A percentile compares a stretch with the other conserved stretches of the same genome.
phyloP scores from a whole-genome alignment of 2,329 filamentous ascomycete species.

The Verticillium isaacii region DNA sequence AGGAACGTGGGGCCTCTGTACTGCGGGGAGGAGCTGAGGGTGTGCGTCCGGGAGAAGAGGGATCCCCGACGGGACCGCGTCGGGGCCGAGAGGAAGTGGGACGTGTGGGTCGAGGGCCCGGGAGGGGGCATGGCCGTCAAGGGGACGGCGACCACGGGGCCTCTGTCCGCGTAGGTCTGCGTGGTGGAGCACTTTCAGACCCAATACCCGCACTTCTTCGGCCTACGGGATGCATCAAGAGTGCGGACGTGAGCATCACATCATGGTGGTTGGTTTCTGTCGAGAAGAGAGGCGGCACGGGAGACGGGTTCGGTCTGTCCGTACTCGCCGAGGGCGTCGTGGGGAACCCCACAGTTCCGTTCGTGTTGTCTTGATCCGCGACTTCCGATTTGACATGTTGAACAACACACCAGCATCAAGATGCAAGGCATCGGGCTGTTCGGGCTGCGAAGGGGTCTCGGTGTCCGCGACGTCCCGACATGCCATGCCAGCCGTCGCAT shows the following conservation, averaged over 20 bases:
- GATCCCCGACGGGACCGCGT: conserved; percentile 15
- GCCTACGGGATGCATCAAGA: too few species aligned
- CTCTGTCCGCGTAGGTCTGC: neutral
- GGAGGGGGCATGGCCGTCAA: conserved; percentile 61
- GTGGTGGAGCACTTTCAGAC: too few species aligned
- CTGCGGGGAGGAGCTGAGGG: conserved; percentile 61
- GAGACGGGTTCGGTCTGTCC: too few species aligned
- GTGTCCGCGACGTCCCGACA: neutral
- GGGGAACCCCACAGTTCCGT: neutral
- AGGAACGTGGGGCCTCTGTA: conserved; percentile 79
- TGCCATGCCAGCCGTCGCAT: neutral
- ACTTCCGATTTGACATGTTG: neutral
- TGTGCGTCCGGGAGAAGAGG: conserved; percentile 58
- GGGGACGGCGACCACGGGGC: conserved; percentile 35
- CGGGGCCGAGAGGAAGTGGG: conserved; percentile 37
- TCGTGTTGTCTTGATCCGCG: neutral
- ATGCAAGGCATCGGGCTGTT: neutral
- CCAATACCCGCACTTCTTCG: too few species aligned
- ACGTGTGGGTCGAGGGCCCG: conserved; percentile 61
- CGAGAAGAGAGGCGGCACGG: too few species aligned
- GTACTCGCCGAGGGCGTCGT: too few species aligned
- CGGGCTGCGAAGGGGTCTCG: neutral
- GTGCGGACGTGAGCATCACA: too few species aligned
- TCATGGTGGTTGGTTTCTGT: too few species aligned
- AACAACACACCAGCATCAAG: neutral